Evolutionary conservation across 2,329 filamentous ascomycete genomes (phyloP).

Genomic region (Venturia aucupariae): DNA sequence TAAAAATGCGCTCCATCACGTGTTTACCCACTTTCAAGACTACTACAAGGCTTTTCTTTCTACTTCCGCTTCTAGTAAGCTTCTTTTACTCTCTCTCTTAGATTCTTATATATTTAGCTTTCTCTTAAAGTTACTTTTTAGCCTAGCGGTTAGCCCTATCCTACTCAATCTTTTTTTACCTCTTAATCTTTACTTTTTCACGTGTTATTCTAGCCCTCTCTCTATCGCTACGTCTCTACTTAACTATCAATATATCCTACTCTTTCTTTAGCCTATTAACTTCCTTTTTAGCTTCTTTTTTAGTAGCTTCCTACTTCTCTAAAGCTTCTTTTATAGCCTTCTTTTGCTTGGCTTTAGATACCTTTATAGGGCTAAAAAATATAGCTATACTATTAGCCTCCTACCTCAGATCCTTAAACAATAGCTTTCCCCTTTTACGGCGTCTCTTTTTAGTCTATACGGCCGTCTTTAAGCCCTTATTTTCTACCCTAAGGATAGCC

Average conservation of each 20-base stretch:
- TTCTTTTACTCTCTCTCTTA: neutral
- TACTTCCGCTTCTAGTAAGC: neutral
- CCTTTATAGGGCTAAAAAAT: neutral
- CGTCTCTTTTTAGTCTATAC: neutral
- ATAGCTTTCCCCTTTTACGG: neutral
- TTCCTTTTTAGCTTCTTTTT: conserved; percentile 2
- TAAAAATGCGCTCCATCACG: neutral
- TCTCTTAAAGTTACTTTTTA: neutral
- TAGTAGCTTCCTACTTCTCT: neutral
- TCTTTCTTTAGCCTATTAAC: neutral
- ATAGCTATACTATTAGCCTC: neutral
- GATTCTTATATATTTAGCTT: neutral
- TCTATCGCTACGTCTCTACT: neutral
- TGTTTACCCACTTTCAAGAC: neutral
- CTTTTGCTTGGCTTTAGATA: neutral
- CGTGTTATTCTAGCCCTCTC: neutral
- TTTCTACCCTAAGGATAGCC: neutral
- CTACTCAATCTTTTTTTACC: neutral
- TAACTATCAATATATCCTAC: neutral
- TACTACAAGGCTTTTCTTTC: neutral
- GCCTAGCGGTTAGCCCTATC: neutral
- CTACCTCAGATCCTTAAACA: neutral
- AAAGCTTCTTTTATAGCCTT: neutral
- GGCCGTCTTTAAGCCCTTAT: neutral
- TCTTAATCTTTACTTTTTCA: neutral